Evolutionary conservation across 768 basidiomycete species (phyloP).

Genomic region (Terana coerulea): DNA sequence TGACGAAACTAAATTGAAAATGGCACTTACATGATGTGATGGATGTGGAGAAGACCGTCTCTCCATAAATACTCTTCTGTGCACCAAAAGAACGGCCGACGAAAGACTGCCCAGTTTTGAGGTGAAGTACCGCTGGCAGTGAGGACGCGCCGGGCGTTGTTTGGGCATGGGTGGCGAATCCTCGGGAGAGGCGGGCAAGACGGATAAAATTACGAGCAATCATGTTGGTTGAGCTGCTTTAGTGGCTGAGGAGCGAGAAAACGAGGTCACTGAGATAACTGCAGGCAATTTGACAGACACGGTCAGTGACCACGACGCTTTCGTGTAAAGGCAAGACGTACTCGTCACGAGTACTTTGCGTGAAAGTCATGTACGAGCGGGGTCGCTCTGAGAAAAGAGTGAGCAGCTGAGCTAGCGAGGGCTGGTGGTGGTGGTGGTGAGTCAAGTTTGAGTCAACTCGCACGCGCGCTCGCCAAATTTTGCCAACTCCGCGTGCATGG

Average conservation of each 20-base stretch:
- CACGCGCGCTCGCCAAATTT: neutral
- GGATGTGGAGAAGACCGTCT: constrained; percentile 98
- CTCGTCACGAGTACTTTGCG: constrained; percentile 88
- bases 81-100: constrained; percentile 86
- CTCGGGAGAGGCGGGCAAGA: constrained; percentile 48
- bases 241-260: constrained; percentile 61
- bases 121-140: constrained; percentile 80
- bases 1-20: neutral
- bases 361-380: constrained; percentile 71
- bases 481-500: constrained; percentile 2
- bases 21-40: constrained; percentile 87
- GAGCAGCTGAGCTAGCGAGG: constrained; percentile 2
- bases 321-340: constrained; percentile 33
- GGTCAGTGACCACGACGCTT: constrained; percentile 19
- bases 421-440: constrained; percentile 13
- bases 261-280: constrained; percentile 92
- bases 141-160: constrained; percentile 28
- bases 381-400: constrained; percentile 21
- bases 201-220: constrained; percentile 50
- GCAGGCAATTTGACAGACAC: constrained; percentile 8
- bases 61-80: constrained; percentile 83
- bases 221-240: constrained; percentile 40
- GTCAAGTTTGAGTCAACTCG: constrained; percentile 10
- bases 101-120: constrained; percentile 94
- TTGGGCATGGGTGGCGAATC: constrained; percentile 65